Evolutionary conservation across 345 rosid species (phyloP), one percentile per base, ranked within the genome.

Genomic region (Eucalyptus tenuipes): DNA sequence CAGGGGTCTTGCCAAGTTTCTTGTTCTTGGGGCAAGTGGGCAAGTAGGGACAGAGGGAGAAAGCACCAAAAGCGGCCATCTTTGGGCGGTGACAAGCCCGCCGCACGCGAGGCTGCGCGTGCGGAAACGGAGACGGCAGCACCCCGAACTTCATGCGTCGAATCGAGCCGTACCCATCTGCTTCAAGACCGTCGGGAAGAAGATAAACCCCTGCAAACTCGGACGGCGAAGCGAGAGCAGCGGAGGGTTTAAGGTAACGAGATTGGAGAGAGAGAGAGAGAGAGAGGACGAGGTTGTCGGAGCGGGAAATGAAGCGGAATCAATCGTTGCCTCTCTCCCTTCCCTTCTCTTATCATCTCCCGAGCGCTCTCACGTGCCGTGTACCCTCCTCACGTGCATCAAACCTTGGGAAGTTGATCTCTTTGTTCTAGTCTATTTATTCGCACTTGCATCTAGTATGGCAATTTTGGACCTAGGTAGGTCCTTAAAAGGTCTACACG

Each of bases 41-140:
- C 71, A 80, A 64, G 93, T 93, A 91, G 16, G 98, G 95, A 85
- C 88, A 94, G 49, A 85, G 92, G 1, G 96, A 92, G 27, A 94
- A 84, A 87, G 97, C 95, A 89, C 92, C 91, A n/a, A 94, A 92
- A 66, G 96, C 94, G 2, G 96, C 95, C 99, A 96, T 96, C 89
- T 89, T 91, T 4, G 88, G 90, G 66, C 2, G 92, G 47, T 2
- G 92, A 82, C 22, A 87, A 47, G 50, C 37, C 86, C 84, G 91
- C 92, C 49, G 89, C 85, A 48, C 45, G 87, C 90, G 89, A 89
- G 91, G 92, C 87, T 29, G 86, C 88, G 92, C 89, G 88, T 20
- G 89, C 86, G 7, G 93, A 88, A 48, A 90, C 86, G 48, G 92
- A 90, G 88, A 88, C 64, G 85, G 90, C 94, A 59, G 89, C 86